Evolutionary conservation across 106 monocot species (phyloP).

Genomic region (Posidonia australis): DNA sequence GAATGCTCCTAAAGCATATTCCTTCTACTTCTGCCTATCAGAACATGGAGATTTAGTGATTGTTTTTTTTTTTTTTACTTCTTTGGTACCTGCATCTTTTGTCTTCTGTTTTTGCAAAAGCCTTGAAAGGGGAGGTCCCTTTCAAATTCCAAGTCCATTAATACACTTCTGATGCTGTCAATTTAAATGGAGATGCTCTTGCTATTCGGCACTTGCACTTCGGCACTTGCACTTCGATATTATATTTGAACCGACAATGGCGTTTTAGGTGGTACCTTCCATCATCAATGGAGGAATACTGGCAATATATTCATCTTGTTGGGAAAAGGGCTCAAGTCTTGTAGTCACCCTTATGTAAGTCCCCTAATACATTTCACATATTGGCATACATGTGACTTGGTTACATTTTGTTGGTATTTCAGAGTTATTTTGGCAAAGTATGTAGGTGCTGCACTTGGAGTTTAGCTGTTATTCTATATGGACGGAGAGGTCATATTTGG

Average conservation of each 20-base stretch:
- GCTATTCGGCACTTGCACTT: too few relatives aligned
- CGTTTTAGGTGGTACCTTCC: constrained; percentile 73
- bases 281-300: constrained; percentile 92
- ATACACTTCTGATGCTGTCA: neutral
- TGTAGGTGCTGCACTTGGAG: constrained; percentile 87
- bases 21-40: constrained; percentile 64
- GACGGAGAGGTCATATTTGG: constrained; percentile 61
- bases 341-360: constrained; percentile 94
- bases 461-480: constrained; percentile 85
- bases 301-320: constrained; percentile 72
- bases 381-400: neutral
- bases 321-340: constrained; percentile 90
- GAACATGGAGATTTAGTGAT: constrained; percentile 52
- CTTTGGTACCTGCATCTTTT: constrained; percentile 77
- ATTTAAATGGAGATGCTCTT: neutral
- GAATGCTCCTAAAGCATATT: too few relatives aligned
- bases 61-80: constrained; percentile 72
- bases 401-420: constrained; percentile 24
- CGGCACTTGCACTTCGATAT: neutral
- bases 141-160: constrained; percentile 77
- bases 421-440: constrained; percentile 85
- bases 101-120: constrained; percentile 73
- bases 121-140: constrained; percentile 93
- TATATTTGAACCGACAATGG: constrained; percentile 5
- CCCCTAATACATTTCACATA: neutral